A percentile compares a stretch with the other conserved stretches of the same genome.
Conservation (phyloP, 2,329 filamentous ascomycete genomes). For the Sordariomycetes sp. region DNA sequence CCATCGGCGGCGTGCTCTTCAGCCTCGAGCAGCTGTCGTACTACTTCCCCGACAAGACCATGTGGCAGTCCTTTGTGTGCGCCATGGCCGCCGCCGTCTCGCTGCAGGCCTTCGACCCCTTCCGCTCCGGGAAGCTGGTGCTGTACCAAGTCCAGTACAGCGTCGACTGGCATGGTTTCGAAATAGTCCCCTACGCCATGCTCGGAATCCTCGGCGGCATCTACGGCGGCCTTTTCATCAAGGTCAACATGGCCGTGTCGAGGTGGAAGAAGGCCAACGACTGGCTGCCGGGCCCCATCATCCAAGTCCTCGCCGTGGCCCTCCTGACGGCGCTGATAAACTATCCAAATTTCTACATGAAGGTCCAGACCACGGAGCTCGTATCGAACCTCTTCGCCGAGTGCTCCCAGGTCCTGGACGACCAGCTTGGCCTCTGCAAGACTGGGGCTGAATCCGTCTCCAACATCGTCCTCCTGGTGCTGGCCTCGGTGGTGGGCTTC, state of each 20-base stretch:
- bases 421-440: constrained; percentile 85
- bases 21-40: constrained; percentile 95
- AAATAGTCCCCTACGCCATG: constrained; percentile 78
- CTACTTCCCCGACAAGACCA: constrained; percentile 97
- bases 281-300: constrained; percentile 63
- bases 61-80: constrained; percentile 99
- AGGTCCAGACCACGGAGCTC: constrained; percentile 82
- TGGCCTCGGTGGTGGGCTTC: constrained; percentile 78
- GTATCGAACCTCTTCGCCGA: constrained; percentile 89
- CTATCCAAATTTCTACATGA: constrained; percentile 94
- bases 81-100: constrained; percentile 98
- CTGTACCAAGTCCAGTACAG: constrained; percentile 94
- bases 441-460: constrained; percentile 73
- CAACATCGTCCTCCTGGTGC: constrained; percentile 72
- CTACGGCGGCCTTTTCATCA: constrained; percentile 92
- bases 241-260: constrained; percentile 80
- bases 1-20: constrained; percentile 90
- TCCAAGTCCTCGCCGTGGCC: constrained; percentile 73
- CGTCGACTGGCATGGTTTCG: constrained; percentile 87
- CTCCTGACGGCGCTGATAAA: constrained; percentile 81
- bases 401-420: constrained; percentile 72
- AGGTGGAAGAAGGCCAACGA: constrained; percentile 62
- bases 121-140: constrained; percentile 90
- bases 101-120: constrained; percentile 86
- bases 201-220: constrained; percentile 87